A percentile compares a stretch with the other conserved stretches of the same genome.
These are phyloP conservation scores for Carex littledalei DNA, from an alignment of 176 grass and related monocot genomes.

Conservation along the genomic window DNA sequence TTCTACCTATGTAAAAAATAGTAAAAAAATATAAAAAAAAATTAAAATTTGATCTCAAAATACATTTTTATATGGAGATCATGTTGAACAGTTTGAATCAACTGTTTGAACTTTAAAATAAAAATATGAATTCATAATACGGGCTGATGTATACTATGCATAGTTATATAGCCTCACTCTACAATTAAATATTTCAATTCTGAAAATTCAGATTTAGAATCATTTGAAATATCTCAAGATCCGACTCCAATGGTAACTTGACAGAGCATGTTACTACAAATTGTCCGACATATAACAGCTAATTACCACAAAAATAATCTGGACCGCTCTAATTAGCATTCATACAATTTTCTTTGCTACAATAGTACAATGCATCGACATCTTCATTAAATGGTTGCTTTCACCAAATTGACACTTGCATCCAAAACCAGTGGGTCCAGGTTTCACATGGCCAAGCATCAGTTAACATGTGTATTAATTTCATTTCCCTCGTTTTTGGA, in stretches of 20 bases:
- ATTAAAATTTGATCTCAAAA: too few species aligned
- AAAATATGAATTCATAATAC: too few species aligned
- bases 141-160: too few species aligned
- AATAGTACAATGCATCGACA: neutral
- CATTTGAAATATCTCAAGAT: neutral
- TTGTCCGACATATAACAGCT: neutral
- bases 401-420: neutral
- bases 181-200: neutral
- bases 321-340: neutral
- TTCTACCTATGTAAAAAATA: too few species aligned
- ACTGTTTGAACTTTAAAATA: too few species aligned
- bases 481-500: conserved; percentile 12
- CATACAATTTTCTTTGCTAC: neutral
- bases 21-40: too few species aligned
- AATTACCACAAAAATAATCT: neutral
- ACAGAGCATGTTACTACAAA: neutral
- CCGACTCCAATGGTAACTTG: neutral
- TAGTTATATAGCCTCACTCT: too few species aligned
- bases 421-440: neutral
- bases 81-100: too few species aligned
- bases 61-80: too few species aligned
- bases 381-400: neutral
- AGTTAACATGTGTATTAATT: conserved; percentile 13
- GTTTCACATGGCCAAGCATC: too few species aligned
- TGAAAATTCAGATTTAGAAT: too few species aligned